Evolutionary conservation across 2,329 filamentous ascomycete species (phyloP).

Genomic region (Fusarium chlamydosporum): DNA sequence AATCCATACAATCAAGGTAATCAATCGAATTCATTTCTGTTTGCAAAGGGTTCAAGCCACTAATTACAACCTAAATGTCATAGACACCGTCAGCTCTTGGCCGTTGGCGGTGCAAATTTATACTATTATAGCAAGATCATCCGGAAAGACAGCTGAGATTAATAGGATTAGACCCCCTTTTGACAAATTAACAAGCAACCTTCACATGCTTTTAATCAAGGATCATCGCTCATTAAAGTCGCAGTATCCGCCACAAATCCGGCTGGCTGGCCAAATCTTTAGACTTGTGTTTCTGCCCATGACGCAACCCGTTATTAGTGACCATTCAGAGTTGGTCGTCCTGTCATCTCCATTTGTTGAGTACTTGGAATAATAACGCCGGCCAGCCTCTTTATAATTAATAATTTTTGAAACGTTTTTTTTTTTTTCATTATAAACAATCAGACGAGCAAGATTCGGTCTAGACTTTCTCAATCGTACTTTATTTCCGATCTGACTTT

Average conservation of each 20-base stretch:
- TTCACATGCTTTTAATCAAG: slow-evolving; percentile 46
- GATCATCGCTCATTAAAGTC: slow-evolving; percentile 35
- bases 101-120: slow-evolving; percentile 30
- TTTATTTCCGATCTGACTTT: background rate
- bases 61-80: slow-evolving; percentile 3
- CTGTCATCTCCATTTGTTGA: slow-evolving; percentile 25
- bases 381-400: slow-evolving; percentile 8
- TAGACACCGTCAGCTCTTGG: slow-evolving; percentile 17
- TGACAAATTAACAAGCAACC: slow-evolving; percentile 14
- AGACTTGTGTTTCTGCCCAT: slow-evolving; percentile 29
- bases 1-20: background rate
- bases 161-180: slow-evolving; percentile 31
- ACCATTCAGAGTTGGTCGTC: slow-evolving; percentile 30
- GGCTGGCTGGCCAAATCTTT: slow-evolving; percentile 36
- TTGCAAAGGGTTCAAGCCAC: slow-evolving; percentile 8
- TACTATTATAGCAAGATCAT: slow-evolving; percentile 25
- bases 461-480: slow-evolving; percentile 9
- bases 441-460: slow-evolving; percentile 26
- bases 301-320: slow-evolving; percentile 43
- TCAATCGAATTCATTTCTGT: slow-evolving; percentile 13
- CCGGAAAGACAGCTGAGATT: slow-evolving; percentile 6
- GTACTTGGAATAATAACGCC: slow-evolving; percentile 8
- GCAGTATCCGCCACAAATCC: slow-evolving; percentile 43
- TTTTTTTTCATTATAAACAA: slow-evolving; percentile 16
- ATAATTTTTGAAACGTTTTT: slow-evolving; percentile 14